Evolutionary conservation across 768 basidiomycete species (phyloP).

Genomic region (Clathrus columnatus): DNA sequence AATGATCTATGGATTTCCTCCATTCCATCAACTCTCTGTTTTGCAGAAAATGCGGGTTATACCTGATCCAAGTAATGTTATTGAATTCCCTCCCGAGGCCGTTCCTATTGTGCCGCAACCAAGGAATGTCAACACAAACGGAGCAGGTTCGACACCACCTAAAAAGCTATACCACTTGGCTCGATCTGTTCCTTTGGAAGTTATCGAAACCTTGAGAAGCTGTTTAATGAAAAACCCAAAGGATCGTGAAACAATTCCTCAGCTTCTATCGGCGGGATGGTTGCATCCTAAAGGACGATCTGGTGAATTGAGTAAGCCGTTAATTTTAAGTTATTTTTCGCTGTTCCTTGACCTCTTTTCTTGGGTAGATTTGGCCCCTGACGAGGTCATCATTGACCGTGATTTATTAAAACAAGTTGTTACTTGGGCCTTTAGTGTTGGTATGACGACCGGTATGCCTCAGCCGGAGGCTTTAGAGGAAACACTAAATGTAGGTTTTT

Average conservation of each 20-base stretch:
- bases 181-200: constrained; percentile 58
- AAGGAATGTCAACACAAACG: constrained; percentile 13
- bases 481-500: constrained; percentile 1
- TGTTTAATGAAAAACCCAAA: constrained; percentile 78
- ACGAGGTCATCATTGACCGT: constrained; percentile 7
- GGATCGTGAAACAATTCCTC: constrained; percentile 78
- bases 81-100: constrained; percentile 74
- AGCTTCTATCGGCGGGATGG: constrained; percentile 78
- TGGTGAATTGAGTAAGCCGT: constrained; percentile 1
- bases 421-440: constrained; percentile 4
- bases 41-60: constrained; percentile 93
- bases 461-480: constrained; percentile 4
- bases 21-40: constrained; percentile 79
- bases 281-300: constrained; percentile 23
- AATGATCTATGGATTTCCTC: constrained; percentile 93
- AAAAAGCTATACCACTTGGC: constrained; percentile 62
- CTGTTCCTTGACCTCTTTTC: not conserved
- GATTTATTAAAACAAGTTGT: constrained; percentile 10
- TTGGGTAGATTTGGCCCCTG: not conserved
- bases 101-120: constrained; percentile 37
- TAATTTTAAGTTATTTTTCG: not conserved
- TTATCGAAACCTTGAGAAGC: constrained; percentile 75
- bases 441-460: constrained; percentile 8
- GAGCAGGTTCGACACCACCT: constrained; percentile 29
- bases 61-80: constrained; percentile 63